phyloP scores from a whole-genome alignment of 2,329 filamentous ascomycete species.

The Fusarium mangiferae region DNA sequence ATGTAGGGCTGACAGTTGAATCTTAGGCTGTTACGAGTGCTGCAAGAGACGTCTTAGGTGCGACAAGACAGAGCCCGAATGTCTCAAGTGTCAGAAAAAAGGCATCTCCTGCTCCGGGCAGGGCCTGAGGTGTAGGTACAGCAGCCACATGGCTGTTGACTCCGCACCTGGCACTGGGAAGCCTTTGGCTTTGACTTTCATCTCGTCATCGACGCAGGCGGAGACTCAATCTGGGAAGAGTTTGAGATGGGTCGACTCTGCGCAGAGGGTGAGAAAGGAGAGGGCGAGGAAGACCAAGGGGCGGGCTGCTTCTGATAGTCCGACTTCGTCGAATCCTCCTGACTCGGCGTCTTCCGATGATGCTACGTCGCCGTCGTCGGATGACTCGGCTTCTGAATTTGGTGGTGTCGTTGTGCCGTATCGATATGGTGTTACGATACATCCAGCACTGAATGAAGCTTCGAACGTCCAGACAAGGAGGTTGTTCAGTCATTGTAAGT shows the following conservation, averaged over 20 bases:
- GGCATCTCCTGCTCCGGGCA: constrained; percentile 53
- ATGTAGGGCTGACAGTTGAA: not conserved
- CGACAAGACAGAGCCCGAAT: constrained; percentile 52
- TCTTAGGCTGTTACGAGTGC: constrained; percentile 52
- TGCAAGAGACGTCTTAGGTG: constrained; percentile 52
- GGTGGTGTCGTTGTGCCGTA: not conserved
- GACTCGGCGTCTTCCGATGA: constrained; percentile 23
- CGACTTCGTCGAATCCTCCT: not conserved
- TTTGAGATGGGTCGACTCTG: constrained; percentile 32
- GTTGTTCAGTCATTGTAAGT: constrained; percentile 51
- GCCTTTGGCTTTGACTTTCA: constrained; percentile 2
- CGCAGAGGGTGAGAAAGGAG: constrained; percentile 10
- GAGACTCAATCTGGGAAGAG: constrained; percentile 3
- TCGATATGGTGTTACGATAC: constrained; percentile 11
- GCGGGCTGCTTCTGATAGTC: not conserved
- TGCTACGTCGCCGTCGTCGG: not conserved
- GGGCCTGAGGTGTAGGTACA: constrained; percentile 51
- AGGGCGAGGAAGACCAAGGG: not conserved
- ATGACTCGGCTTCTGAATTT: constrained; percentile 1
- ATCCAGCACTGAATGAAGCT: constrained; percentile 40
- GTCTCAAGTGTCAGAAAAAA: constrained; percentile 53
- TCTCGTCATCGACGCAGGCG: not conserved
- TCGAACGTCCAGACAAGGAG: constrained; percentile 46
- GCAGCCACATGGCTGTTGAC: constrained; percentile 42
- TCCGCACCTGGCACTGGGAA: not conserved